These are phyloP conservation scores for Leucocoprinus birnbaumii DNA, from an alignment of 768 basidiomycete genomes.

Conservation along the genomic window DNA sequence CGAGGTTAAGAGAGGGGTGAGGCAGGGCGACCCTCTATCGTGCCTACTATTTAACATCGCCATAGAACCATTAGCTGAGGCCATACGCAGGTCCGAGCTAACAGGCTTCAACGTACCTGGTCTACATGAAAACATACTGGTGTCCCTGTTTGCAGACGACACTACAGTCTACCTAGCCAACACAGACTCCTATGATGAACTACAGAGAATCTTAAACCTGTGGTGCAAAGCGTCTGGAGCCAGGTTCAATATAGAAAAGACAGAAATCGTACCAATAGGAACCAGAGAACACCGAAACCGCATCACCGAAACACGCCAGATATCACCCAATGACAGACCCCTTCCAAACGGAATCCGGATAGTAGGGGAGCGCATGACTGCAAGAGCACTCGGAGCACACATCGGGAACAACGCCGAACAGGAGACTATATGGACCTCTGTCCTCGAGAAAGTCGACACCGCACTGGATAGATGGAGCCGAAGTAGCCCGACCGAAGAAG, in stretches of 20 bases:
- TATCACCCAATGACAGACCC: slow-evolving; percentile 3
- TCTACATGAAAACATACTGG: slow-evolving; percentile 18
- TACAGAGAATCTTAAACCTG: neutral
- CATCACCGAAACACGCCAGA: slow-evolving; percentile 10
- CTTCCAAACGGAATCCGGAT: slow-evolving; percentile 24
- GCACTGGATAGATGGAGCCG: slow-evolving; percentile 20
- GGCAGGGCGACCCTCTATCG: slow-evolving; percentile 35
- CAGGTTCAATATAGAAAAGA: slow-evolving; percentile 16
- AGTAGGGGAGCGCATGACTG: slow-evolving; percentile 24
- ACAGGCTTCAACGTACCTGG: slow-evolving; percentile 20
- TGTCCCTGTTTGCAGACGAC: slow-evolving; percentile 35
- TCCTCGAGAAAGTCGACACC: slow-evolving; percentile 22
- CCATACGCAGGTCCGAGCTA: slow-evolving; percentile 24
- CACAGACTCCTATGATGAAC: neutral
- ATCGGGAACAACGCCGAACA: slow-evolving; percentile 26
- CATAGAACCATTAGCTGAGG: slow-evolving; percentile 29
- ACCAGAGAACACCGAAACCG: slow-evolving; percentile 21
- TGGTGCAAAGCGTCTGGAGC: slow-evolving; percentile 20
- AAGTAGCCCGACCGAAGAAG: slow-evolving; percentile 21
- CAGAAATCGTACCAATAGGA: slow-evolving; percentile 30
- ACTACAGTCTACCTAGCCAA: slow-evolving; percentile 18
- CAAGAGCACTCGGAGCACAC: slow-evolving; percentile 30
- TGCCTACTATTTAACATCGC: slow-evolving; percentile 33
- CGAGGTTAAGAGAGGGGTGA: slow-evolving; percentile 24
- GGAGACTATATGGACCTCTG: slow-evolving; percentile 19